Base-by-base conservation (phyloP, 208 protist genomes). In the Strigomonas culicis region DNA sequence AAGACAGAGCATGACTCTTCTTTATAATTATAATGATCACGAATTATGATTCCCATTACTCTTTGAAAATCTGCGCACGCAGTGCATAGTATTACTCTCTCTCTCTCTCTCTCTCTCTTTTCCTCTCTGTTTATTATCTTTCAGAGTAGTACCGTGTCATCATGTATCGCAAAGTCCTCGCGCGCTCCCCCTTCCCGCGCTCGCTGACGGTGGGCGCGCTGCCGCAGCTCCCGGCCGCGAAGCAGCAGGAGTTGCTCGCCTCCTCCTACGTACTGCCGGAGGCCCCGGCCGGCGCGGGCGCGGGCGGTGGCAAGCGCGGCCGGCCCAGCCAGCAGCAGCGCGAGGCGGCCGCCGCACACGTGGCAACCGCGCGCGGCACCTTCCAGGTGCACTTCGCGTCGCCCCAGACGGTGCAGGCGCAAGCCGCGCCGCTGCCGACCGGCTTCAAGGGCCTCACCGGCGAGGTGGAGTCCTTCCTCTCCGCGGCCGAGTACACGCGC, bases 121-220 rank as follows among this genome's bases (percentile, higher is more conserved):
- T 60, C 30, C 15, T 55, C 51, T 70, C 34, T 21, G 7, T 34
- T 10, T 15, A 17, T 34, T 24, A 27, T 25, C 17, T 17, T n/a
- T 21, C 47, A 51, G 3, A 44, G 2, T 36, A 17, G n/a, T 32
- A 6, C 3, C 57, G 2, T 59, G 22, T 13, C 44, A 15, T 53
- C 17, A 92, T 93, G 86, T 73, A 84, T 10, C 79, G 79, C 30
- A 69, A 66, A 64, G 79, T 90, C 4, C 66, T 86, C 17, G 59
- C 73, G 19, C 77, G 86, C 25, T 70, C 80, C 2, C 73, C 82
- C 8, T 75, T 93, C 56, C 83, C 86, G 1, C 34, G 24, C 24
- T 80, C 86, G 28, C 51, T 75, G 59, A 46, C 67, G 10, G 84
- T 84, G 1, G 47, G 28, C 22, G 50, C 57, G 7, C 31, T 41